These are phyloP conservation scores for Tulasnella sp. DNA, from an alignment of 768 basidiomycete species.

Conservation along the genomic window DNA sequence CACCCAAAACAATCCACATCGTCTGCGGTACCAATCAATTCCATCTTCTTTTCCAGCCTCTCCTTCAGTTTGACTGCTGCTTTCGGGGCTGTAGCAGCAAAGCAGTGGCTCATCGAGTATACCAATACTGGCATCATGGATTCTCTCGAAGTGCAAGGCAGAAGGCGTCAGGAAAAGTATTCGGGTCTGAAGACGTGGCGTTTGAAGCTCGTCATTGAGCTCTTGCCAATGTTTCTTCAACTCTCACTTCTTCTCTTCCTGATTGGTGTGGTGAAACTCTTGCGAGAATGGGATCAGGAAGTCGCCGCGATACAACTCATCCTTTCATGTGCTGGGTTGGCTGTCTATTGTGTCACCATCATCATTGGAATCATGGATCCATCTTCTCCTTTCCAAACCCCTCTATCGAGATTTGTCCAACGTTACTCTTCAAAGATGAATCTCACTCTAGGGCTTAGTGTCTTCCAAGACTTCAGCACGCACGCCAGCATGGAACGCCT, in stretches of 20 bases:
- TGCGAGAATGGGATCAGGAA: not conserved
- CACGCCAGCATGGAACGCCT: too few species aligned
- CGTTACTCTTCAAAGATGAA: too few species aligned
- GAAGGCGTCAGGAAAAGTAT: constrained; percentile 4
- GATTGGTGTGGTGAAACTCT: not conserved
- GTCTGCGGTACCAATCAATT: not conserved
- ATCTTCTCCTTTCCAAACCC: not conserved
- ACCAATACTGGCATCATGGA: too few species aligned
- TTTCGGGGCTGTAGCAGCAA: constrained; percentile 1
- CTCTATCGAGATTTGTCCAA: too few species aligned
- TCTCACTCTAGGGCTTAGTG: too few species aligned
- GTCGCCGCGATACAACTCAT: not conserved
- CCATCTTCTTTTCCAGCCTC: not conserved
- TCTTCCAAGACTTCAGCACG: too few species aligned
- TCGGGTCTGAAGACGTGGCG: not conserved
- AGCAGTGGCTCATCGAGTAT: constrained; percentile 3
- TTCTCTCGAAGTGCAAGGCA: constrained; percentile 3
- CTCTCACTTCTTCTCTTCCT: constrained; percentile 6
- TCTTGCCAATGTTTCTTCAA: constrained; percentile 1
- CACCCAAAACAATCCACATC: not conserved
- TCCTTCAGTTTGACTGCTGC: constrained; percentile 1
- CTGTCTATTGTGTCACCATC: not conserved
- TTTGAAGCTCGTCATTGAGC: not conserved
- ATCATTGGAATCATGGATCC: not conserved
- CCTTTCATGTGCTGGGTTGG: not conserved